Base-by-base conservation (phyloP, 2,329 filamentous ascomycete species). In the Lasiodiplodia sp. region DNA sequence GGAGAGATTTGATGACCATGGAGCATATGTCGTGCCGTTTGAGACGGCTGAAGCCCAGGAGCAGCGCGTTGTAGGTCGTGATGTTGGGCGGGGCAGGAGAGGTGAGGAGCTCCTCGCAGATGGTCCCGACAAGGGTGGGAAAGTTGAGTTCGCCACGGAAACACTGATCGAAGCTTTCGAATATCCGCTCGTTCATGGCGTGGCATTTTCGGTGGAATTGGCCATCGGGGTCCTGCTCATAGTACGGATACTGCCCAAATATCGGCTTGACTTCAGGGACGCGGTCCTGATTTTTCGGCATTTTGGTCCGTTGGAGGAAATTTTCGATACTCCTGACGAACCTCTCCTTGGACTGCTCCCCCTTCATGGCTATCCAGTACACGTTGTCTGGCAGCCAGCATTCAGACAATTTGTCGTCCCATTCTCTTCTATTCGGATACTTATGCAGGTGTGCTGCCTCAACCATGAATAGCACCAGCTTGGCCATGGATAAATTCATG, bases 41-140 rank as follows among this genome's bases (percentile, higher is more conserved):
- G 72, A 75, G 78, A 40, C 73, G 72, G 58, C 71, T 72, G 63
- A 95, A 88, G n/a, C 87, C 87, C n/a, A 87, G 77, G 2, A 95
- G 85, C 31, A 96, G 83, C 14, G 86, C 85, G 74, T 94, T 94
- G 80, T 90, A 93, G 3, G 90, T 93, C 71, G 88, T 84, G 44
- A 92, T 85, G 70, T 87, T 87, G 0, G 92, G 91, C 0, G 88
- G 86, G 21, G 87, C 82, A 2, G 84, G 77, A 2, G 87, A 88
- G 3, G 88, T 81, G 18, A 93, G 83, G 3, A 96, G 80, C 74
- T 92, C 93, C 78, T 90, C 90, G 69, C 83, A 85, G 21, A 88
- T 78, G 67, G 82, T 81, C 34, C 71, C 74, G 58, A 78, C 69
- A 21, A 77, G 70, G 18, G 72, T 68, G 37, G 72, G 71, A 52